Conservation (phyloP, 495 filamentous ascomycete species). For the Parathielavia hyrcaniae region DNA sequence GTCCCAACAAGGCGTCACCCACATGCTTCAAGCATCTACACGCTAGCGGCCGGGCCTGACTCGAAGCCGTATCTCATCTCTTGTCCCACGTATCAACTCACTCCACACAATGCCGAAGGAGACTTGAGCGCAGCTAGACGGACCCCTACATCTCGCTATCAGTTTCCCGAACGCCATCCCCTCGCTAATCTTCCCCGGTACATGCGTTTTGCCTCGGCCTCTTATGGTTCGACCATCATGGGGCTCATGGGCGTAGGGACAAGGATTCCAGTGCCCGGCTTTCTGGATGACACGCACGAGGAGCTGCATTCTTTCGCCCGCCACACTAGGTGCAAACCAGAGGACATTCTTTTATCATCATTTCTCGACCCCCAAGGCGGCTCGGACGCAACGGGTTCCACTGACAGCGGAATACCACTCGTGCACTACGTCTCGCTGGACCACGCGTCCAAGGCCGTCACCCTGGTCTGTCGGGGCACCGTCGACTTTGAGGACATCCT, state of each 20-base stretch:
- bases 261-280: conserved; percentile 42
- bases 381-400: conserved; percentile 62
- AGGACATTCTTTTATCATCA: conserved; percentile 67
- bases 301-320: conserved; percentile 68
- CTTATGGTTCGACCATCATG: conserved; percentile 67
- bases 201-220: conserved; percentile 70
- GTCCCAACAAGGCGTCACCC: conserved; percentile 30
- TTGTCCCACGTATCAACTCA: conserved; percentile 45
- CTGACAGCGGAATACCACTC: conserved; percentile 66
- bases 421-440: conserved; percentile 75
- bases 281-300: conserved; percentile 49
- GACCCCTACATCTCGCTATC: conserved; percentile 50
- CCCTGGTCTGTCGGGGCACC: conserved; percentile 69
- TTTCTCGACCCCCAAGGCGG: conserved; percentile 72
- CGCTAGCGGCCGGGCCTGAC: conserved; percentile 52
- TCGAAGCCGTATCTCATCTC: conserved; percentile 61
- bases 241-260: conserved; percentile 60
- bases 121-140: conserved; percentile 51
- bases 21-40: conserved; percentile 60
- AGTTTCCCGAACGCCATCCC: conserved; percentile 60
- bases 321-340: conserved; percentile 60
- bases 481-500: conserved; percentile 76
- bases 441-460: conserved; percentile 70
- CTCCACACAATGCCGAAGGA: conserved; percentile 50
- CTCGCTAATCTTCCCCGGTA: conserved; percentile 67